A percentile compares a stretch with the other conserved stretches of the same genome.
Conservation (phyloP, 345 rosid species). For the Arabidopsis suecica region DNA sequence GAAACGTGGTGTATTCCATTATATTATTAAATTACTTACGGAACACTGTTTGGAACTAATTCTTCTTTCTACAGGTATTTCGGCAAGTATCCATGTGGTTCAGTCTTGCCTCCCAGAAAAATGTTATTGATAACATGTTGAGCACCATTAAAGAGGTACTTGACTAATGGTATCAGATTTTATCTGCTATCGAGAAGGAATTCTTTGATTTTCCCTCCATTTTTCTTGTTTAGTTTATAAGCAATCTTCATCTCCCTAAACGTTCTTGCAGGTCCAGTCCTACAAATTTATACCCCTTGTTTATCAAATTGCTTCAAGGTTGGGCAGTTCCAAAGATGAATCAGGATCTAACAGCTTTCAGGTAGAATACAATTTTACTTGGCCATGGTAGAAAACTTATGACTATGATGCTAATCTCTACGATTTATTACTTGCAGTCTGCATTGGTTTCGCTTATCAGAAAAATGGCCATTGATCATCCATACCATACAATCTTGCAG, state of each 20-base stretch:
- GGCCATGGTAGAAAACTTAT: conserved; percentile 20
- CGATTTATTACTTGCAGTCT: conserved; percentile 60
- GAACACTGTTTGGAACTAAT: conserved; percentile 24
- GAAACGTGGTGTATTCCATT: conserved; percentile 21
- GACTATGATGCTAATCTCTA: conserved; percentile 39
- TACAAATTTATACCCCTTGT: conserved; percentile 90
- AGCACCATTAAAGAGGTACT: conserved; percentile 75
- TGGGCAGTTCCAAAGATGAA: conserved; percentile 84
- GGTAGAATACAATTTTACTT: conserved; percentile 51
- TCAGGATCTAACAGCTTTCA: conserved; percentile 74
- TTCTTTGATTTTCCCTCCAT: not conserved
- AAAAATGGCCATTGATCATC: conserved; percentile 98
- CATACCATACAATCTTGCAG: conserved; percentile 94
- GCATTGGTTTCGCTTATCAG: conserved; percentile 89
- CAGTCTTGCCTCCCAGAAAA: conserved; percentile 70
- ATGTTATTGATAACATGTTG: conserved; percentile 74
- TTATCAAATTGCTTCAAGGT: conserved; percentile 97
- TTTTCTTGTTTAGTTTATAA: conserved; percentile 18
- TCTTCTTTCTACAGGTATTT: conserved; percentile 68
- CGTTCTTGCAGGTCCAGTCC: conserved; percentile 73
- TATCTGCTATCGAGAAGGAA: conserved; percentile 19
- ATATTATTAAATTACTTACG: not conserved
- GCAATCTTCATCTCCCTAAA: conserved; percentile 19
- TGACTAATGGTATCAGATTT: conserved; percentile 23
- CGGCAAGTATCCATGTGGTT: conserved; percentile 91